Evolutionary conservation across 352 stramenopile genomes (phyloP).

Genomic region (Pythium pectinolyticum): DNA sequence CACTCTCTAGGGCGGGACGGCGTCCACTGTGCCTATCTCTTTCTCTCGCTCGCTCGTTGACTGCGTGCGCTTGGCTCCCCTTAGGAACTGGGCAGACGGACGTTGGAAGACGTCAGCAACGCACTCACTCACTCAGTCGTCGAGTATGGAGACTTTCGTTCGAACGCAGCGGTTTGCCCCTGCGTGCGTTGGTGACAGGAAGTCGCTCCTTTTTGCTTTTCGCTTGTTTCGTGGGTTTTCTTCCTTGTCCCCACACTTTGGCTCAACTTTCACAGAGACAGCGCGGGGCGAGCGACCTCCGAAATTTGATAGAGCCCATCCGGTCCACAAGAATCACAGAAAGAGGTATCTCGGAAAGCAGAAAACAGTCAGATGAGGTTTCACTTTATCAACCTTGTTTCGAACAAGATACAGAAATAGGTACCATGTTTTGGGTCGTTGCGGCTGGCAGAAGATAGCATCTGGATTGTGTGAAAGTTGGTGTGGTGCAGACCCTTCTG

Average conservation of each 20-base stretch:
- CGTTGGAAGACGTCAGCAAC: background rate
- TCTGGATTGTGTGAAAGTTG: conserved; percentile 25
- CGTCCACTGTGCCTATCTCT: background rate
- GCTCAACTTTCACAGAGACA: conserved; percentile 30
- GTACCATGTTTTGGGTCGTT: background rate
- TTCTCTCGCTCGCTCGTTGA: background rate
- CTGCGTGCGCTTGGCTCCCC: background rate
- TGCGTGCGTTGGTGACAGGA: too few species aligned
- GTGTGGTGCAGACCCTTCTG: conserved; percentile 25
- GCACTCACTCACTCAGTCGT: conserved; percentile 2
- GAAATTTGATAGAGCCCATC: conserved; percentile 30
- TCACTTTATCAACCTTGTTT: background rate
- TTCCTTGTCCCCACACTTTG: conserved; percentile 36
- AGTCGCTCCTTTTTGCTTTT: background rate
- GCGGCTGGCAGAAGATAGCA: conserved; percentile 25
- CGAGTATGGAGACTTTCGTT: too few species aligned
- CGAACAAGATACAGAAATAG: background rate
- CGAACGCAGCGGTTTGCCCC: too few species aligned
- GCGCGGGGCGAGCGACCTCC: conserved; percentile 21
- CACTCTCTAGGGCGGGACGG: background rate
- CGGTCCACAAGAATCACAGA: conserved; percentile 3
- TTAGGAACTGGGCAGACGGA: background rate
- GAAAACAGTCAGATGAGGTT: background rate
- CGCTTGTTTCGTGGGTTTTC: conserved; percentile 25
- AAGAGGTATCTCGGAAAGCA: conserved; percentile 10